phyloP scores from a whole-genome alignment of 352 stramenopile species.

The Globisporangium irregulare region DNA sequence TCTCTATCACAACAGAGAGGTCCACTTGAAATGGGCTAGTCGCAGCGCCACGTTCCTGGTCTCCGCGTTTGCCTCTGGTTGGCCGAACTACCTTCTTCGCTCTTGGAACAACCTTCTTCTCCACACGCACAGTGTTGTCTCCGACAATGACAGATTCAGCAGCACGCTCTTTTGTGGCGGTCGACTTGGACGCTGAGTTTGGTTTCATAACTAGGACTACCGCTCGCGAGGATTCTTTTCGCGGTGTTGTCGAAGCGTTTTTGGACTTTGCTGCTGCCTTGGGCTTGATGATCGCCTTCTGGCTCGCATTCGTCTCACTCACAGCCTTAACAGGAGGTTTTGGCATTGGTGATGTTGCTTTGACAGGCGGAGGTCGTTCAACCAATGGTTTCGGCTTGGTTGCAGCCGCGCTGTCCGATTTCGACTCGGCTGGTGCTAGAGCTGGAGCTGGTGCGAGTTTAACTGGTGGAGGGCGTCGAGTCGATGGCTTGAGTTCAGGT shows the following conservation, averaged over 20 bases:
- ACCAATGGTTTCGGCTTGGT: neutral
- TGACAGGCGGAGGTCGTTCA: neutral
- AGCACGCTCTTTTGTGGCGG: neutral
- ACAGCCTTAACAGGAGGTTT: neutral
- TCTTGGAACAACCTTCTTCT: neutral
- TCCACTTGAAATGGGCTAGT: neutral
- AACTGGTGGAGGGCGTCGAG: neutral
- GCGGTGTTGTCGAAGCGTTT: neutral
- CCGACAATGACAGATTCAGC: neutral
- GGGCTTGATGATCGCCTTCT: neutral
- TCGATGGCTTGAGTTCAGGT: neutral
- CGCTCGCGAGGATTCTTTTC: neutral
- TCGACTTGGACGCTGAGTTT: neutral
- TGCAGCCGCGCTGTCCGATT: neutral
- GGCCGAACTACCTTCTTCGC: constrained; percentile 1
- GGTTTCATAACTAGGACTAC: neutral
- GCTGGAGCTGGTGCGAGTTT: neutral
- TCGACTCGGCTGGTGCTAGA: neutral
- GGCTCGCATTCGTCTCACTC: neutral
- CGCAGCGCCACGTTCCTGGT: neutral
- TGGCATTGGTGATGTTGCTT: neutral
- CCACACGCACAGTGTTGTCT: neutral
- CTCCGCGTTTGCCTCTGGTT: neutral
- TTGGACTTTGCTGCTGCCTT: neutral
- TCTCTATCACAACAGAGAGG: neutral